Conservation (phyloP, 495 filamentous ascomycete species). For the Annulohypoxylon maeteangense region DNA sequence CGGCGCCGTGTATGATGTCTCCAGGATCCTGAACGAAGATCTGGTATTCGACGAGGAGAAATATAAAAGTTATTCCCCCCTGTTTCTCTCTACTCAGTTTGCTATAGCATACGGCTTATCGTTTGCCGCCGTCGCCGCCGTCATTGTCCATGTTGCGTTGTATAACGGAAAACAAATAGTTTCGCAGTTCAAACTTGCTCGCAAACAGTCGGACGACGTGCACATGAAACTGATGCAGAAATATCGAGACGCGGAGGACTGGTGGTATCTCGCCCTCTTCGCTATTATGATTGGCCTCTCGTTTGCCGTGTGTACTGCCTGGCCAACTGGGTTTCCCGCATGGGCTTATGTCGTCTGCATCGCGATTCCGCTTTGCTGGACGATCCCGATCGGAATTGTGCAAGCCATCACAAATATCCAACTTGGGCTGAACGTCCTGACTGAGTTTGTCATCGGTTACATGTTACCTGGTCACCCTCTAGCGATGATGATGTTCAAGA, state of each 20-base stretch:
- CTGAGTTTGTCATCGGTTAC: conserved; percentile 77
- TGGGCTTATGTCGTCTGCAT: conserved; percentile 75
- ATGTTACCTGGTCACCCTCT: conserved; percentile 72
- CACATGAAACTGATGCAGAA: conserved; percentile 72
- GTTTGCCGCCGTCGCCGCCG: conserved; percentile 73
- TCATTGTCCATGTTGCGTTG: conserved; percentile 68
- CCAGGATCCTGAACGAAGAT: conserved; percentile 58
- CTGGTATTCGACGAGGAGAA: conserved; percentile 62
- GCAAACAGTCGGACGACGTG: conserved; percentile 70
- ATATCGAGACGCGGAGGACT: conserved; percentile 65
- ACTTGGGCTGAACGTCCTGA: conserved; percentile 73
- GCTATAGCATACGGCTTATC: conserved; percentile 72
- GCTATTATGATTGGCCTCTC: conserved; percentile 57
- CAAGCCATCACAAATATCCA: conserved; percentile 75
- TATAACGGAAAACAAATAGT: conserved; percentile 72
- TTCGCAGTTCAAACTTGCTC: conserved; percentile 60
- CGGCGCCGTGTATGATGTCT: conserved; percentile 65
- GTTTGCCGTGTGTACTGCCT: conserved; percentile 66
- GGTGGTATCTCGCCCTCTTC: conserved; percentile 64
- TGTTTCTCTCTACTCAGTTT: conserved; percentile 71
- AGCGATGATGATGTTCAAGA: conserved; percentile 80
- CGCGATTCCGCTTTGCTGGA: conserved; percentile 63
- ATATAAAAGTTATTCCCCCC: conserved; percentile 68
- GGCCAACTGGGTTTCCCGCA: conserved; percentile 70
- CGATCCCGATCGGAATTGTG: conserved; percentile 65